Conservation (phyloP, 106 monocot species). For the Phalaenopsis equestris region DNA sequence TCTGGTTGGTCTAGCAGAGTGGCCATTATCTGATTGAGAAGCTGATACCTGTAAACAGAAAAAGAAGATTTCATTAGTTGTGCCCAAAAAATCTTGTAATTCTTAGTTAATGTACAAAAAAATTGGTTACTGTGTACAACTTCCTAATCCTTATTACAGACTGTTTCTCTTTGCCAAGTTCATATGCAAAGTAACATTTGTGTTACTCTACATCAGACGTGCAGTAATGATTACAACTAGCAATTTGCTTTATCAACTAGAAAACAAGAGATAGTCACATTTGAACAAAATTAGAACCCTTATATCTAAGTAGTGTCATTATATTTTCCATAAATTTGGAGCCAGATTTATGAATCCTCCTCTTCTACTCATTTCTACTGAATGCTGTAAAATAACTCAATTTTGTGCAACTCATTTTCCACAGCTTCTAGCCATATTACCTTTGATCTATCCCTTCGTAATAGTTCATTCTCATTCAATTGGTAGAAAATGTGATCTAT, state of each 20-base stretch:
- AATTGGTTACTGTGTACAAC: background rate
- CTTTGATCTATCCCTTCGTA: too few relatives aligned
- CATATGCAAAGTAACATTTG: background rate
- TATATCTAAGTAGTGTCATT: background rate
- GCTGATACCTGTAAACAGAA: slow-evolving; percentile 31
- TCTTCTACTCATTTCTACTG: too few relatives aligned
- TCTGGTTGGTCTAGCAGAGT: slow-evolving; percentile 34
- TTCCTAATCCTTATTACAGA: too few relatives aligned
- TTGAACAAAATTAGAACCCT: background rate
- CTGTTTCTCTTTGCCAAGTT: background rate
- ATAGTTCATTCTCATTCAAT: too few relatives aligned
- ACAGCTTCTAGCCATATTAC: too few relatives aligned
- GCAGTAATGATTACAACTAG: background rate
- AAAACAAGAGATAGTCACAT: background rate
- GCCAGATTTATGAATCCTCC: too few relatives aligned
- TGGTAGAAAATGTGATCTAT: too few relatives aligned
- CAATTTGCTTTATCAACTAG: background rate
- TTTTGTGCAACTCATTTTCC: too few relatives aligned
- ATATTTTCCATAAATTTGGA: background rate
- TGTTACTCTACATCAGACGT: background rate
- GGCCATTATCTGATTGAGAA: slow-evolving; percentile 35
- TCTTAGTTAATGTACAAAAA: background rate
- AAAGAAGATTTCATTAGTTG: background rate
- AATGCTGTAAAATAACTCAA: too few relatives aligned
- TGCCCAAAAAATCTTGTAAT: background rate